A percentile compares a stretch with the other conserved stretches of the same genome.
phyloP scores from a whole-genome alignment of 1,139 yeast species.

The Blastobotrys persicus region DNA sequence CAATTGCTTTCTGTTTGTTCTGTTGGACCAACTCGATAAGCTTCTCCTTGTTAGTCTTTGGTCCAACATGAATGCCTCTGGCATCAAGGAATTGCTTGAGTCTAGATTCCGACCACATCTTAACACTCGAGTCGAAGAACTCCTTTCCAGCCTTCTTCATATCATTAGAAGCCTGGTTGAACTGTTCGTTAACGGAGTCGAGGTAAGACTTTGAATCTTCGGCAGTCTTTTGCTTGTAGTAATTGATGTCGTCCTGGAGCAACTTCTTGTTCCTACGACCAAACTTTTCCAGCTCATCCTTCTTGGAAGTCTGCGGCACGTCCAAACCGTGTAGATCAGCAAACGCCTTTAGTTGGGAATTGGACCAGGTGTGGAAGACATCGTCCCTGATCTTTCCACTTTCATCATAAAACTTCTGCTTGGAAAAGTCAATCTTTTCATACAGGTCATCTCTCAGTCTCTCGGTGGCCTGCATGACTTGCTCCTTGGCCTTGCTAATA shows the following conservation, averaged over 20 bases:
- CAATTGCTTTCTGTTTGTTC: constrained; percentile 45
- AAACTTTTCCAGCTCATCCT: constrained; percentile 39
- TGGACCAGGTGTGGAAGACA: constrained; percentile 49
- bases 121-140: constrained; percentile 27
- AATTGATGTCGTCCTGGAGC: constrained; percentile 25
- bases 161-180: constrained; percentile 21
- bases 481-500: constrained; percentile 26
- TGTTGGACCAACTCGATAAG: constrained; percentile 49
- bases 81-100: constrained; percentile 52
- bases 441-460: constrained; percentile 43
- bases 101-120: constrained; percentile 39
- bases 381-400: constrained; percentile 47
- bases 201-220: constrained; percentile 28
- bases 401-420: constrained; percentile 41
- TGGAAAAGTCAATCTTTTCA: constrained; percentile 45
- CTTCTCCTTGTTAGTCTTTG: constrained; percentile 46
- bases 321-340: constrained; percentile 45
- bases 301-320: constrained; percentile 37
- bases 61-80: constrained; percentile 50
- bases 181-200: constrained; percentile 24
- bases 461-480: constrained; percentile 22
- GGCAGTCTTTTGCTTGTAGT: constrained; percentile 23
- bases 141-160: constrained; percentile 13
- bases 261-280: constrained; percentile 41
- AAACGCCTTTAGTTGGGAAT: constrained; percentile 48